These are phyloP conservation scores for Colletotrichum truncatum DNA, from an alignment of 2,329 filamentous ascomycete genomes.

Conservation along the genomic window DNA sequence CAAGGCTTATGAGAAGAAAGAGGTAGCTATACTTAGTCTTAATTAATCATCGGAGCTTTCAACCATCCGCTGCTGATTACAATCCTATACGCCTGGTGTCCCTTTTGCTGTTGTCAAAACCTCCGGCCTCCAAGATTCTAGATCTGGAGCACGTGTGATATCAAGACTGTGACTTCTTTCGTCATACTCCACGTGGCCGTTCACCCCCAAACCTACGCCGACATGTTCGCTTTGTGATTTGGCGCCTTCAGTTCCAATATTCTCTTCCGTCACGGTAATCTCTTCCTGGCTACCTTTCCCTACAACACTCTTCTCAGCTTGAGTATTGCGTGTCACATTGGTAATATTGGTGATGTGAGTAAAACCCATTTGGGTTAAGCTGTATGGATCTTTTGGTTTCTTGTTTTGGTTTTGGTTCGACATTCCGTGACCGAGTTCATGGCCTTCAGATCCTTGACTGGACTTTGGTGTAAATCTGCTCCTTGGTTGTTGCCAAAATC, in stretches of 20 bases:
- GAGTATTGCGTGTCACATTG: background rate
- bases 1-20: too few relatives aligned
- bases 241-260: background rate
- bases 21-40: too few relatives aligned
- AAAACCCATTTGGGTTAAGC: conserved; percentile 32
- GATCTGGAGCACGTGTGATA: background rate
- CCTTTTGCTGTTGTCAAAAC: background rate
- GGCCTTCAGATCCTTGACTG: conserved; percentile 17
- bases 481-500: conserved; percentile 34
- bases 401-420: conserved; percentile 6
- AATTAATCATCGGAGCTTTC: background rate
- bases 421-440: conserved; percentile 22
- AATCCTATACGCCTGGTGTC: background rate
- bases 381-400: conserved; percentile 33
- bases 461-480: conserved; percentile 7
- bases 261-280: background rate
- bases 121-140: background rate
- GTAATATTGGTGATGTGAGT: background rate
- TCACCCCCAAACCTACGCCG: background rate
- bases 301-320: background rate
- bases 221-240: background rate
- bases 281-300: background rate
- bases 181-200: background rate
- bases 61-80: background rate
- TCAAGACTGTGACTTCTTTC: background rate